These are phyloP conservation scores for Myriosclerotinia scirpicola DNA, from an alignment of 2,329 filamentous ascomycete species.

Conservation along the genomic window DNA sequence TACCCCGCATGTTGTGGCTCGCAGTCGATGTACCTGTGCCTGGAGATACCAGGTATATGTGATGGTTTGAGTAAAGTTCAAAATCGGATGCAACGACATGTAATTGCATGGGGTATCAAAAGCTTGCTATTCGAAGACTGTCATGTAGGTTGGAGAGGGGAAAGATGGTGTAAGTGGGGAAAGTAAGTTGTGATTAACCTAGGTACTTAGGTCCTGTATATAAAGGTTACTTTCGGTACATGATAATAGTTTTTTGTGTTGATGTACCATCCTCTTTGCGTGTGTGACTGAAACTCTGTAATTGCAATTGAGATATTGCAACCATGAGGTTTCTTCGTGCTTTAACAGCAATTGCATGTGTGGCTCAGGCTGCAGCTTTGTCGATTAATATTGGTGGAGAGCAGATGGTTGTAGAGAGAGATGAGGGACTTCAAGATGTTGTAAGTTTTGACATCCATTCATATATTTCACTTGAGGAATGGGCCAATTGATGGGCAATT, in stretches of 20 bases:
- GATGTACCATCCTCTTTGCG: not conserved
- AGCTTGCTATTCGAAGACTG: not conserved
- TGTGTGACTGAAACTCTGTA: slow-evolving; percentile 1
- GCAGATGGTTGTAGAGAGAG: slow-evolving; percentile 50
- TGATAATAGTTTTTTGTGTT: not conserved
- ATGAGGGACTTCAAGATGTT: slow-evolving; percentile 55
- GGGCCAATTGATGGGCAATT: not conserved
- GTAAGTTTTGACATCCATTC: slow-evolving; percentile 43
- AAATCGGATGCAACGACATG: not conserved
- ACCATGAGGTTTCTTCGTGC: slow-evolving; percentile 44
- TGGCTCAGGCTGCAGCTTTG: slow-evolving; percentile 48
- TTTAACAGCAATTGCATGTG: slow-evolving; percentile 43
- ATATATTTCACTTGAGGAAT: not conserved
- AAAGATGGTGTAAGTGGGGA: not conserved
- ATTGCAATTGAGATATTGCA: slow-evolving; percentile 17
- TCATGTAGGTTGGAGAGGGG: slow-evolving; percentile 3
- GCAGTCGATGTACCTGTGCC: slow-evolving; percentile 10
- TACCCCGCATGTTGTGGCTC: slow-evolving; percentile 15
- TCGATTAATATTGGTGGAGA: slow-evolving; percentile 48
- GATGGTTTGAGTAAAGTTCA: not conserved
- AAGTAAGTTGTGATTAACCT: not conserved
- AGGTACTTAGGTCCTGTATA: slow-evolving; percentile 6
- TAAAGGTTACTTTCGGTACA: not conserved
- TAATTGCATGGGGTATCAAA: not conserved
- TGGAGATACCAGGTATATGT: not conserved